Percentiles rank a stretch among this genome's conserved stretches.
phyloP scores from a whole-genome alignment of 352 stramenopile genomes.

The Phytophthora fragariaefolia region DNA sequence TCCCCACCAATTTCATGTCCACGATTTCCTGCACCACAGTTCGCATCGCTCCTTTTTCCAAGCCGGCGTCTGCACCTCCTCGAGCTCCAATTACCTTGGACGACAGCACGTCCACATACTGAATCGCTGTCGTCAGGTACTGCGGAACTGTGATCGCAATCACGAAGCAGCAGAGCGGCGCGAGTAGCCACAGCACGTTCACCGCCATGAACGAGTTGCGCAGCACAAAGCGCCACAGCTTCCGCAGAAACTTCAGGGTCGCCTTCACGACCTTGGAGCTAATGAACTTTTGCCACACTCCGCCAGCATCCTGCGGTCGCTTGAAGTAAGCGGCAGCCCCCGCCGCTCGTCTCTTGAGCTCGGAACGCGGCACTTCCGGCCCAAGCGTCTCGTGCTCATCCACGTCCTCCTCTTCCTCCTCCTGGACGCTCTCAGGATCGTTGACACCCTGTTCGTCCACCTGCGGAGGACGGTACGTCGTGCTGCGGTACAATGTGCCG shows the following conservation, averaged over 20 bases:
- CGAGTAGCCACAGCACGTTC: conserved; percentile 79
- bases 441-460: conserved; percentile 35
- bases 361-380: conserved; percentile 31
- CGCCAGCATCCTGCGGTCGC: not conserved
- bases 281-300: conserved; percentile 24
- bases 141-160: conserved; percentile 75
- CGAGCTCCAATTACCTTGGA: conserved; percentile 39
- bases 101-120: conserved; percentile 73
- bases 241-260: conserved; percentile 32
- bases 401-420: conserved; percentile 39
- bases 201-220: conserved; percentile 79
- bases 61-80: conserved; percentile 25
- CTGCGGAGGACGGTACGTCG: conserved; percentile 24
- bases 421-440: conserved; percentile 32
- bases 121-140: conserved; percentile 70
- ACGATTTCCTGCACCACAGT: conserved; percentile 75
- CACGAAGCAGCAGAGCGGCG: conserved; percentile 71
- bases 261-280: conserved; percentile 34
- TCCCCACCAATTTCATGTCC: conserved; percentile 63
- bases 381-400: conserved; percentile 28
- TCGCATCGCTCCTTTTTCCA: conserved; percentile 67
- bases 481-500: conserved; percentile 34
- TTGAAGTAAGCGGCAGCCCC: conserved; percentile 44
- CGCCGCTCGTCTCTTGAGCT: conserved; percentile 42
- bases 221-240: conserved; percentile 58